Conservation (phyloP, 1,139 yeast species). For the Geotrichum cucujoidarum region DNA sequence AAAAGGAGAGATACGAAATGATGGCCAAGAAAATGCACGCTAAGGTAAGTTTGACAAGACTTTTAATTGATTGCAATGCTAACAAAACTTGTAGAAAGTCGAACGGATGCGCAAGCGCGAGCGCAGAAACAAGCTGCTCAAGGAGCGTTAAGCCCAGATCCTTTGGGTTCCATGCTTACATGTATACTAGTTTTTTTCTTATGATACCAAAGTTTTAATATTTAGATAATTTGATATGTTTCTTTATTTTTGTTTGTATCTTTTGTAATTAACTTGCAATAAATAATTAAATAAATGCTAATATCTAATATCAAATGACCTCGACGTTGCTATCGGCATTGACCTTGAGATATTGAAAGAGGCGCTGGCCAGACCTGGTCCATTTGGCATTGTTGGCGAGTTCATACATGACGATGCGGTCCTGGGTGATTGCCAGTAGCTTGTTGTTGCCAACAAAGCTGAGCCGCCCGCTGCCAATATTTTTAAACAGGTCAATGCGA, state of each 20-base stretch:
- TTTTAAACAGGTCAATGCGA: slow-evolving; percentile 3
- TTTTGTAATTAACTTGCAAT: background rate
- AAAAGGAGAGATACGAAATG: slow-evolving; percentile 40
- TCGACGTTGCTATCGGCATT: slow-evolving; percentile 10
- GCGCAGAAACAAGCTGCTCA: slow-evolving; percentile 41
- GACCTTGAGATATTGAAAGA: slow-evolving; percentile 7
- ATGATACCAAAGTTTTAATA: too few species aligned
- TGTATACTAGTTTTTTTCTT: too few species aligned
- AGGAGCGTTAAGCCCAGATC: slow-evolving; percentile 37
- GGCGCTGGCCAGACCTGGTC: slow-evolving; percentile 6
- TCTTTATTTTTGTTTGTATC: background rate
- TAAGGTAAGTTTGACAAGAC: slow-evolving; percentile 36
- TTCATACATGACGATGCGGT: slow-evolving; percentile 10
- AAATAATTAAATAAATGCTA: background rate
- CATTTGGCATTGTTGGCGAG: slow-evolving; percentile 3
- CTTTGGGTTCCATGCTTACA: too few species aligned
- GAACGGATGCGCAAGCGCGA: slow-evolving; percentile 40
- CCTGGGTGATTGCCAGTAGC: slow-evolving; percentile 10
- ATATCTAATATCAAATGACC: background rate
- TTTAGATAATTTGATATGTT: background rate
- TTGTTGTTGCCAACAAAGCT: slow-evolving; percentile 13
- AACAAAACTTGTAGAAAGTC: slow-evolving; percentile 25
- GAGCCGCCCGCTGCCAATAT: slow-evolving; percentile 1
- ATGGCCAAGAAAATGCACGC: slow-evolving; percentile 41
- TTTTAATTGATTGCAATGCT: background rate